Conservation (phyloP, 2,329 filamentous ascomycete species). For the Drechmeria coniospora region DNA sequence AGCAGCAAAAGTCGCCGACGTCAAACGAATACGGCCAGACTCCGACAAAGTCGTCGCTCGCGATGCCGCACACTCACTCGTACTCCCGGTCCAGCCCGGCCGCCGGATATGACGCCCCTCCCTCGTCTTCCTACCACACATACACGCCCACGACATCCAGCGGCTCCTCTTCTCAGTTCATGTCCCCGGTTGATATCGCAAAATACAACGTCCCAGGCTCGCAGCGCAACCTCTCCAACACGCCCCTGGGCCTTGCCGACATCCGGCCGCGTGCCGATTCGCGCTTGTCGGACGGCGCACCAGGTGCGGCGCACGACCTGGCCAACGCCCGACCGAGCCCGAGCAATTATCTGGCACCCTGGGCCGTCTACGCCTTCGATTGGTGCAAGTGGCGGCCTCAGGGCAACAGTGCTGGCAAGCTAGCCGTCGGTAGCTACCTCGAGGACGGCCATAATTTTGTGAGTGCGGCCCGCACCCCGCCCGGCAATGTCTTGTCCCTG, state of each 20-base stretch:
- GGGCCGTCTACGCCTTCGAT: constrained; percentile 92
- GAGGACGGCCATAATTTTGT: constrained; percentile 99
- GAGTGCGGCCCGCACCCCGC: constrained; percentile 16
- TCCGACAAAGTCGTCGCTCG: constrained; percentile 51
- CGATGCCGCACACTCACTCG: constrained; percentile 53
- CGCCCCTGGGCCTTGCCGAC: constrained; percentile 79
- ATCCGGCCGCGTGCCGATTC: constrained; percentile 80
- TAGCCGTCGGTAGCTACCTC: constrained; percentile 88
- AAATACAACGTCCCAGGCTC: constrained; percentile 42
- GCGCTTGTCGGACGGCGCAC: constrained; percentile 55
- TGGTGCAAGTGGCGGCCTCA: constrained; percentile 98
- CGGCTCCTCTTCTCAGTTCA: constrained; percentile 46
- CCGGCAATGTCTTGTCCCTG: background rate
- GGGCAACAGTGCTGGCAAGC: constrained; percentile 68
- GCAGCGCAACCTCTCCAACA: constrained; percentile 58
- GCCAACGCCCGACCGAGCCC: constrained; percentile 53
- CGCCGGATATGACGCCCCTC: constrained; percentile 35
- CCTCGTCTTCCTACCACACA: constrained; percentile 36
- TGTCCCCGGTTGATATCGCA: constrained; percentile 34
- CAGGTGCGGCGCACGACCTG: constrained; percentile 50
- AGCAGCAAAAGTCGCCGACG: constrained; percentile 18
- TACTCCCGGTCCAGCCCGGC: constrained; percentile 80
- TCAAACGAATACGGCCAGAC: constrained; percentile 41
- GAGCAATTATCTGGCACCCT: constrained; percentile 86
- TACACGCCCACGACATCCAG: constrained; percentile 52